phyloP scores from a whole-genome alignment of 257 asterid genomes.

The Linaria vulgaris region DNA sequence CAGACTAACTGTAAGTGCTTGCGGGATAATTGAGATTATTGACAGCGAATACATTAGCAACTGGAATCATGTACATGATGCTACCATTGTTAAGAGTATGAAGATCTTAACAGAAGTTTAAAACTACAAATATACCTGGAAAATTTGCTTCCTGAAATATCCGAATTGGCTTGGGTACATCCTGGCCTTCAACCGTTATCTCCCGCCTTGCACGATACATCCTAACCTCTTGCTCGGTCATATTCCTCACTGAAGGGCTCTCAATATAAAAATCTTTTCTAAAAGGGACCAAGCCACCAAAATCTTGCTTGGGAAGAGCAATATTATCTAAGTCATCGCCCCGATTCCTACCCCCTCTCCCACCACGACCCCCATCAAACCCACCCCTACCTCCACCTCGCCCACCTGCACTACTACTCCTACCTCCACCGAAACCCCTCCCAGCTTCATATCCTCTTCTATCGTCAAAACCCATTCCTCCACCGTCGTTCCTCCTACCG shows the following conservation, averaged over 20 bases:
- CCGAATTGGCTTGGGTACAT: slow-evolving; percentile 80
- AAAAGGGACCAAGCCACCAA: slow-evolving; percentile 69
- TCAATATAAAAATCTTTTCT: slow-evolving; percentile 82
- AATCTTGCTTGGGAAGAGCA: slow-evolving; percentile 74
- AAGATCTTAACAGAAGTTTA: neutral
- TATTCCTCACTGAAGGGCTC: slow-evolving; percentile 66
- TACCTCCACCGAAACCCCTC: slow-evolving; percentile 47
- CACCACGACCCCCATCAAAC: slow-evolving; percentile 49
- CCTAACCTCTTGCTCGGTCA: slow-evolving; percentile 69
- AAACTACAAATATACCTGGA: slow-evolving; percentile 57
- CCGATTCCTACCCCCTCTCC: slow-evolving; percentile 54
- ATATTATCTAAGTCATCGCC: slow-evolving; percentile 73
- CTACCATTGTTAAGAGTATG: too few relatives aligned
- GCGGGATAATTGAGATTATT: neutral
- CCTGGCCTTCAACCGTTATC: slow-evolving; percentile 74
- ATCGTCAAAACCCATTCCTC: slow-evolving; percentile 42
- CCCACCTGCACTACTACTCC: slow-evolving; percentile 36
- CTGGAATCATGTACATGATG: too few relatives aligned
- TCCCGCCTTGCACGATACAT: slow-evolving; percentile 71
- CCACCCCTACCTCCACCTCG: slow-evolving; percentile 24
- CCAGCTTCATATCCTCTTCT: slow-evolving; percentile 52
- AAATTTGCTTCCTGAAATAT: slow-evolving; percentile 78
- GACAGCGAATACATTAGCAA: too few relatives aligned
- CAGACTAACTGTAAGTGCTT: neutral
- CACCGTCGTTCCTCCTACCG: slow-evolving; percentile 15